Percentiles rank a stretch among this genome's conserved stretches.
phyloP scores from a whole-genome alignment of 1,284 basidiomycete species.

The Ustilago shanxiensis region DNA sequence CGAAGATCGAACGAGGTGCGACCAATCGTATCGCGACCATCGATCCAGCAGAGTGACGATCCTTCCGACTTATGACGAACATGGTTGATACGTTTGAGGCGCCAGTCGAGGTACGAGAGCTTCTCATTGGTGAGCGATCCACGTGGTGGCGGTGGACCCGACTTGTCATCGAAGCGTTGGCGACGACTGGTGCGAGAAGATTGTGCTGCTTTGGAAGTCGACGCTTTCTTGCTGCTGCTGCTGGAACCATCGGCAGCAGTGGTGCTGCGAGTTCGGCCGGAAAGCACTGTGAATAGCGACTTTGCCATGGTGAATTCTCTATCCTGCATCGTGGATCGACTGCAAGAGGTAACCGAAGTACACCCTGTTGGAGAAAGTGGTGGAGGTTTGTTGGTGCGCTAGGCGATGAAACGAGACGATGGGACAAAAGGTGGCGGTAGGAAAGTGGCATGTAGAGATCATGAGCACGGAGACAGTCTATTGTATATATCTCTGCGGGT shows the following conservation, averaged over 20 bases:
- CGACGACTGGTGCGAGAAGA: constrained; percentile 15
- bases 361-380: background rate
- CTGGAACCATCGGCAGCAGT: background rate
- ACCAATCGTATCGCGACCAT: constrained; percentile 48
- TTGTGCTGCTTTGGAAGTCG: background rate
- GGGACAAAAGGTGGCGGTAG: background rate
- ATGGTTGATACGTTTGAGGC: constrained; percentile 46
- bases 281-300: constrained; percentile 33
- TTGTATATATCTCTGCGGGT: constrained; percentile 12
- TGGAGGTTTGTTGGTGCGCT: background rate
- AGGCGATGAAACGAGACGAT: background rate
- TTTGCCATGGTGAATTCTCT: constrained; percentile 37
- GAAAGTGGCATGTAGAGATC: background rate
- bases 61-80: constrained; percentile 34
- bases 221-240: constrained; percentile 13
- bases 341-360: background rate
- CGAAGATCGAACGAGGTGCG: constrained; percentile 31
- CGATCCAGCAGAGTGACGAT: constrained; percentile 32
- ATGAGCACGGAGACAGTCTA: background rate
- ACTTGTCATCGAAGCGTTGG: constrained; percentile 47
- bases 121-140: constrained; percentile 49
- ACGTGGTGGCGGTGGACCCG: constrained; percentile 41
- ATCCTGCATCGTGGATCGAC: constrained; percentile 28
- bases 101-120: constrained; percentile 56
- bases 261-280: constrained; percentile 18